A percentile compares a stretch with the other conserved stretches of the same genome.
These are phyloP conservation scores for Backusella mclennaniae DNA, from an alignment of 192 early-diverging fungal genomes.

Conservation along the genomic window DNA sequence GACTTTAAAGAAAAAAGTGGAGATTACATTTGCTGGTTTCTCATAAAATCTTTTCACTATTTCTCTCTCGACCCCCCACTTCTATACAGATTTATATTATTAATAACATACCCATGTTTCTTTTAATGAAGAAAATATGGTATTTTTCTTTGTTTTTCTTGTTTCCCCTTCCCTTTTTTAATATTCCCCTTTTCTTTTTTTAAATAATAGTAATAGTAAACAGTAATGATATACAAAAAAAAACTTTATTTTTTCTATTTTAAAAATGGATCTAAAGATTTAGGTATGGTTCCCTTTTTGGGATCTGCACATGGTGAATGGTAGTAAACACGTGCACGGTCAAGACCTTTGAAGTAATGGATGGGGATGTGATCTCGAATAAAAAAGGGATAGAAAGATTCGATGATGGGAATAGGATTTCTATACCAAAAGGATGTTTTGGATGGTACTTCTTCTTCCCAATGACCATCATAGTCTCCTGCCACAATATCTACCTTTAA, in stretches of 20 bases:
- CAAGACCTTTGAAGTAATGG: slow-evolving; percentile 21
- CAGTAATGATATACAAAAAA: background rate
- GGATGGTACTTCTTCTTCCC: background rate
- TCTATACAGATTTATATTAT: background rate
- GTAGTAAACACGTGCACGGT: slow-evolving; percentile 14
- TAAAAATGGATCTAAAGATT: slow-evolving; percentile 1
- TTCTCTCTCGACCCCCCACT: background rate
- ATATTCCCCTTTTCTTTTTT: background rate
- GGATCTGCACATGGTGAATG: slow-evolving; percentile 1
- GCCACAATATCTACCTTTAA: slow-evolving; percentile 17
- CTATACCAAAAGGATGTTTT: background rate
- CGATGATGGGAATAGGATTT: slow-evolving; percentile 31
- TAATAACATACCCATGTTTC: background rate
- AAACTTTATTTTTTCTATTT: background rate
- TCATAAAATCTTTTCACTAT: background rate
- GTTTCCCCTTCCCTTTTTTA: background rate
- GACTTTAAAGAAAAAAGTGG: slow-evolving; percentile 31
- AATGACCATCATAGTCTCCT: background rate
- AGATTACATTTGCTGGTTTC: slow-evolving; percentile 20
- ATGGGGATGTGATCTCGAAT: slow-evolving; percentile 33
- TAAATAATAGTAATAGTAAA: background rate
- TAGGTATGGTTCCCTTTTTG: background rate
- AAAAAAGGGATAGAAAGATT: slow-evolving; percentile 27
- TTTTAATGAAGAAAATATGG: background rate
- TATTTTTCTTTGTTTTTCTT: background rate